Conservation (phyloP, 2,329 filamentous ascomycete genomes). For the Microsporum canis region DNA sequence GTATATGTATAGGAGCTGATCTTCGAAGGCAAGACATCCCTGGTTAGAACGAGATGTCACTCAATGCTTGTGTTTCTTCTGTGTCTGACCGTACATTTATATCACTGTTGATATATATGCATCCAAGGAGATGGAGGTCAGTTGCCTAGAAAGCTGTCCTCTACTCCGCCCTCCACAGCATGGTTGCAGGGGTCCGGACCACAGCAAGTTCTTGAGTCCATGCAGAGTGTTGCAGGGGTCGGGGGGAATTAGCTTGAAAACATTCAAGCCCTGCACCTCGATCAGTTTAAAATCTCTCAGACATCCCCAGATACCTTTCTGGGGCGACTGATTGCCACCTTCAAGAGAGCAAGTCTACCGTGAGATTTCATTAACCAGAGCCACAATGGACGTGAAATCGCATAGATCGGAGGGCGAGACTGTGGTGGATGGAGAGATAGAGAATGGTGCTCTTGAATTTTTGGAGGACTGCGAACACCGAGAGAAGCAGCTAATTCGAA, state of each 20-base stretch:
- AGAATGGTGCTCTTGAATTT: conserved; percentile 4
- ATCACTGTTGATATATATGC: background rate
- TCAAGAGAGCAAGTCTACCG: background rate
- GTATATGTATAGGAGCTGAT: background rate
- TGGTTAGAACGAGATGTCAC: background rate
- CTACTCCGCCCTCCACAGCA: background rate
- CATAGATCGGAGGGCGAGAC: background rate
- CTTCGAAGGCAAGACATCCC: background rate
- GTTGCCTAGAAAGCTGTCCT: background rate
- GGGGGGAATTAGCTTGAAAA: background rate
- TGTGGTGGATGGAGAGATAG: background rate
- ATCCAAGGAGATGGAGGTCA: background rate
- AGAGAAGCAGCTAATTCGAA: conserved; percentile 29
- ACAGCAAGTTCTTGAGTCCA: background rate
- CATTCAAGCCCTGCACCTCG: background rate
- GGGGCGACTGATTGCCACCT: background rate
- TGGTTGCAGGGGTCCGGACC: background rate
- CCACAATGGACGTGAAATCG: background rate
- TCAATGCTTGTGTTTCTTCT: background rate
- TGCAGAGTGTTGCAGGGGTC: background rate
- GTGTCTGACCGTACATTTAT: background rate
- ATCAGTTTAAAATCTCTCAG: background rate
- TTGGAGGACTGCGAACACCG: background rate
- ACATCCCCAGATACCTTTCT: background rate
- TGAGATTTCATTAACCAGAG: background rate